phyloP scores from a whole-genome alignment of 1,284 basidiomycete genomes.

The Melampsora larici-populina region DNA sequence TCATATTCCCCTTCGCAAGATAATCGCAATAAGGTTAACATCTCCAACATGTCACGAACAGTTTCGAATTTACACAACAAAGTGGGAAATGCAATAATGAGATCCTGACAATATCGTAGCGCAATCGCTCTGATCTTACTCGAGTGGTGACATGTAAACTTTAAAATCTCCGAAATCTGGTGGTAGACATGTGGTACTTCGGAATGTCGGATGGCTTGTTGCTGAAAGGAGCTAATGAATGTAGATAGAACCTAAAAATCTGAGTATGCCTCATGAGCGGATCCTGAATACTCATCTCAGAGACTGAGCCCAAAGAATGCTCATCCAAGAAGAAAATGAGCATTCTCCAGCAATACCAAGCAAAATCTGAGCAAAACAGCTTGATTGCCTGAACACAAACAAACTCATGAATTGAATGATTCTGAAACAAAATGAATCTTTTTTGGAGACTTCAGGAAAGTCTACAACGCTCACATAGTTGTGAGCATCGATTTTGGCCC shows the following conservation, averaged over 20 bases:
- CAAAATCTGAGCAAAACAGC: no score
- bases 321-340: no score
- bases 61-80: constrained; percentile 85
- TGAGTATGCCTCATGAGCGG: no score
- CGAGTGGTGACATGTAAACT: constrained; percentile 24
- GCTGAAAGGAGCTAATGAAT: constrained; percentile 39
- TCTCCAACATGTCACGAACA: constrained; percentile 73
- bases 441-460: no score
- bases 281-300: no score
- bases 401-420: no score
- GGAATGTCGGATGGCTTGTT: constrained; percentile 35
- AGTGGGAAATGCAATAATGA: constrained; percentile 90
- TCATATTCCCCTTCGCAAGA: constrained; percentile 86
- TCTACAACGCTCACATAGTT: no score
- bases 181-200: constrained; percentile 34
- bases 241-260: constrained; percentile 32
- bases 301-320: no score
- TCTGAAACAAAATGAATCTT: no score
- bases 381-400: no score
- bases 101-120: constrained; percentile 64
- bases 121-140: constrained; percentile 27
- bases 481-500: no score
- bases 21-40: constrained; percentile 79
- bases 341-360: no score
- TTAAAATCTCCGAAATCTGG: constrained; percentile 36